Evolutionary conservation across 2,329 filamentous ascomycete genomes (phyloP), one percentile per base, ranked within the genome.

Genomic region (Microdochium nivale): DNA sequence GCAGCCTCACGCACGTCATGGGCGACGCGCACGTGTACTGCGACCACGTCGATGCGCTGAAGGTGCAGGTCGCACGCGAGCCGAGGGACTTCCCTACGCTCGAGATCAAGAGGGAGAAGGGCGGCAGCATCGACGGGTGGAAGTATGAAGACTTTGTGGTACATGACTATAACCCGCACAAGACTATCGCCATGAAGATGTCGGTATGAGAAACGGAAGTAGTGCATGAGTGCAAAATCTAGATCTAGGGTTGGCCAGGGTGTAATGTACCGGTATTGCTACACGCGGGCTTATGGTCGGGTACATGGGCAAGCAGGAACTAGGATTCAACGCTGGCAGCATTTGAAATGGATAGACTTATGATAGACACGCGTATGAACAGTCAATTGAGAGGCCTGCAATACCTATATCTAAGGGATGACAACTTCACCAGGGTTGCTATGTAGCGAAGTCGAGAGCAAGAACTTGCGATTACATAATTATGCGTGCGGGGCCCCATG

Each of bases 151-250:
- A 99, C 55, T 92, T 99, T 66, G 83, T 87, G 53, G 80, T 99
- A 5, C 78, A 88, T 62, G 91, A 87, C 1, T 99, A 99, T 67
- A 81, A 91, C 49, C 92, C 94, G 52, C 90, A 96, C 68, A 92
- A 91, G 73, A 80, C 80, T 4, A 95, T 99, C 71, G 80, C 88
- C 46, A 99, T 99, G 94, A 96, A 97, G 75, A 99, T 99, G 94
- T 95, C 89, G 64, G 92, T 97, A 53, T 90, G 59, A 55, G 19
- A 40, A n/a, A n/a, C n/a, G n/a, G n/a, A n/a, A n/a, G n/a, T n/a
- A n/a, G n/a, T n/a, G n/a, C n/a, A n/a, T n/a, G n/a, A n/a, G n/a
- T n/a, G n/a, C n/a, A n/a, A n/a, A n/a, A n/a, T n/a, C n/a, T n/a
- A n/a, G n/a, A n/a, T n/a, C n/a, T n/a, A n/a, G n/a, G n/a, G n/a